Evolutionary conservation across 345 rosid genomes (phyloP).

Genomic region (Corchorus olitorius): DNA sequence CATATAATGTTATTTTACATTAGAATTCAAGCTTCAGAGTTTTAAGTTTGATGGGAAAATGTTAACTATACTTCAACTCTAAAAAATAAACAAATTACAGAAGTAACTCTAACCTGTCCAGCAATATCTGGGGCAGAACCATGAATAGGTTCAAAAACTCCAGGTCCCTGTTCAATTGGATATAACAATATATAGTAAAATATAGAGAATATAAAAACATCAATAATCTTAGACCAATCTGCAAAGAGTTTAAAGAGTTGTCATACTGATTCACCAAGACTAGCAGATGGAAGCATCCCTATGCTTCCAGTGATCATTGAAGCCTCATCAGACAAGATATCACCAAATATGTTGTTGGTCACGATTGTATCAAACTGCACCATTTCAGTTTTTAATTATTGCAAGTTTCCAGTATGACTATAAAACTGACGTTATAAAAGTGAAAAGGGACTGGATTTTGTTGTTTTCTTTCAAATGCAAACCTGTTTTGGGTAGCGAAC

Average conservation of each 20-base stretch:
- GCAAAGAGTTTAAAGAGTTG: neutral
- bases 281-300: constrained; percentile 99
- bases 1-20: constrained; percentile 24
- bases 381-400: constrained; percentile 22
- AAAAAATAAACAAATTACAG: neutral
- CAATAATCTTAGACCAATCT: neutral
- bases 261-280: constrained; percentile 83
- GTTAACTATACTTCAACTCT: neutral
- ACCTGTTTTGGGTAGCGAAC: constrained; percentile 96
- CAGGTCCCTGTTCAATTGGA: constrained; percentile 73
- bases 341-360: constrained; percentile 97
- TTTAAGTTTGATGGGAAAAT: neutral
- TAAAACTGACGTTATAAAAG: neutral
- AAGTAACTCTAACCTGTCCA: constrained; percentile 67
- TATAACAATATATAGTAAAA: constrained; percentile 14
- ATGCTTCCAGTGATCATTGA: constrained; percentile 99
- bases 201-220: neutral
- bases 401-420: constrained; percentile 12
- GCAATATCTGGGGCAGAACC: constrained; percentile 99
- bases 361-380: constrained; percentile 96
- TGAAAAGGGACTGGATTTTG: neutral
- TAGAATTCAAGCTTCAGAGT: neutral
- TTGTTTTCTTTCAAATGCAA: constrained; percentile 13
- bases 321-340: constrained; percentile 94
- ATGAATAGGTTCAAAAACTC: constrained; percentile 96